Evolutionary conservation across 257 asterid genomes (phyloP).

Genomic region (Solanum ossicruentum): DNA sequence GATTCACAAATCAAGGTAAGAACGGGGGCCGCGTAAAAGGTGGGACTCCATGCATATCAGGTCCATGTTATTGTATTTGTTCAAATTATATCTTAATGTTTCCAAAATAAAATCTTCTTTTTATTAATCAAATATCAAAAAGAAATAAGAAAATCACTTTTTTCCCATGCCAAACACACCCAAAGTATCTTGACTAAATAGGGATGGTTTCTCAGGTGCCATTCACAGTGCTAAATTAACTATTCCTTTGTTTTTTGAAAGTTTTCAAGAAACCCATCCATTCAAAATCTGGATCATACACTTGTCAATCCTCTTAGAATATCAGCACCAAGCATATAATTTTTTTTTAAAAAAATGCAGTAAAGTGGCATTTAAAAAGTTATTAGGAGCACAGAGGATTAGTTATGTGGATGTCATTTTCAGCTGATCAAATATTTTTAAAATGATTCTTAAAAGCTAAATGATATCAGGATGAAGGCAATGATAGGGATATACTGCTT

Average conservation of each 20-base stretch:
- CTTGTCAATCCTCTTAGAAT: background rate
- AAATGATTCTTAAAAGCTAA: background rate
- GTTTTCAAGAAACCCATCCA: background rate
- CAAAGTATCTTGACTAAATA: background rate
- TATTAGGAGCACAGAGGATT: background rate
- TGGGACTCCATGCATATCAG: background rate
- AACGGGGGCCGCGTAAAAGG: background rate
- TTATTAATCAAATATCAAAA: too few species aligned
- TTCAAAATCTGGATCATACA: background rate
- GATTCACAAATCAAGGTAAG: background rate
- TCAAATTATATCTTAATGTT: too few species aligned
- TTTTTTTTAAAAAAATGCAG: background rate
- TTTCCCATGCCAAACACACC: background rate
- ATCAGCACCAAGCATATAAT: background rate
- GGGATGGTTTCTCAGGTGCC: background rate
- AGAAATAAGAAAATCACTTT: too few species aligned
- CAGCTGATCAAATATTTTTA: background rate
- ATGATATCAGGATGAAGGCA: background rate
- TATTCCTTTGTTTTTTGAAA: background rate
- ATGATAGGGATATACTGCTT: background rate
- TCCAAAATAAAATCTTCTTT: background rate
- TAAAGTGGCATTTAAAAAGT: conserved; percentile 2
- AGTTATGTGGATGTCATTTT: background rate
- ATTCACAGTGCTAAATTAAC: background rate
- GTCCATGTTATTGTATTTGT: background rate